These are phyloP conservation scores for Colletotrichum cereale DNA, from an alignment of 2,329 filamentous ascomycete species.

Conservation along the genomic window DNA sequence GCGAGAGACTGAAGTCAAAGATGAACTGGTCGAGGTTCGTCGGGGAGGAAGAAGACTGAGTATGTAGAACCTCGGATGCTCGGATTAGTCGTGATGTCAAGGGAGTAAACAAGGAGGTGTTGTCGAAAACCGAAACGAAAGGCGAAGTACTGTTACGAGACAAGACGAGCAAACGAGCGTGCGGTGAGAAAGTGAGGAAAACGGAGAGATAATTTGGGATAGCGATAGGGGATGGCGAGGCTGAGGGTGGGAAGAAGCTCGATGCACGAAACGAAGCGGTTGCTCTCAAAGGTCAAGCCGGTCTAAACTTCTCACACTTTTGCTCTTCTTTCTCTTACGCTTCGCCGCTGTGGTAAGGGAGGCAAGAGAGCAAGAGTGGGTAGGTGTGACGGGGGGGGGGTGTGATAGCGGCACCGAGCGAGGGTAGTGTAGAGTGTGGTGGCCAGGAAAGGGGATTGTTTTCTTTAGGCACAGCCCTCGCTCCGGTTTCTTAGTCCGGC, in stretches of 20 bases:
- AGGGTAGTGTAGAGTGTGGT: constrained; percentile 2
- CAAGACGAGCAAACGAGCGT: constrained; percentile 34
- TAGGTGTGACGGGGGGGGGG: constrained; percentile 25
- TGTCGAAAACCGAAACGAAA: constrained; percentile 32
- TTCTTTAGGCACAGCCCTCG: constrained; percentile 32
- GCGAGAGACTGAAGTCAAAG: background rate
- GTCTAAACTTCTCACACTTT: constrained; percentile 11
- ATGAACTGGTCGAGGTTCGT: background rate
- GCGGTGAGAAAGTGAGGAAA: constrained; percentile 29
- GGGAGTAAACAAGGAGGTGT: constrained; percentile 5
- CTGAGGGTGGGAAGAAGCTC: constrained; percentile 26
- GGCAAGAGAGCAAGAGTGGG: constrained; percentile 3
- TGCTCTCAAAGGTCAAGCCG: constrained; percentile 12
- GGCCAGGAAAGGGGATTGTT: constrained; percentile 42
- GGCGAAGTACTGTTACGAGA: constrained; percentile 25
- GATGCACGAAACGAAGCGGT: constrained; percentile 26
- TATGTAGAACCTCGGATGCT: background rate
- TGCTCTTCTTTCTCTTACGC: constrained; percentile 8
- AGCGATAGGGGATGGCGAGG: constrained; percentile 17
- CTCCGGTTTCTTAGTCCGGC: constrained; percentile 13
- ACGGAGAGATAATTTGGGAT: background rate
- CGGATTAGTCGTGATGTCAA: constrained; percentile 28
- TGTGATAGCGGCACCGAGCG: constrained; percentile 13
- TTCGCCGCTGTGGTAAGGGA: constrained; percentile 27
- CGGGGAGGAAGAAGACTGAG: background rate